phyloP scores from a whole-genome alignment of 371 early-diverging fungal genomes.

The Rhizopus stolonifer region DNA sequence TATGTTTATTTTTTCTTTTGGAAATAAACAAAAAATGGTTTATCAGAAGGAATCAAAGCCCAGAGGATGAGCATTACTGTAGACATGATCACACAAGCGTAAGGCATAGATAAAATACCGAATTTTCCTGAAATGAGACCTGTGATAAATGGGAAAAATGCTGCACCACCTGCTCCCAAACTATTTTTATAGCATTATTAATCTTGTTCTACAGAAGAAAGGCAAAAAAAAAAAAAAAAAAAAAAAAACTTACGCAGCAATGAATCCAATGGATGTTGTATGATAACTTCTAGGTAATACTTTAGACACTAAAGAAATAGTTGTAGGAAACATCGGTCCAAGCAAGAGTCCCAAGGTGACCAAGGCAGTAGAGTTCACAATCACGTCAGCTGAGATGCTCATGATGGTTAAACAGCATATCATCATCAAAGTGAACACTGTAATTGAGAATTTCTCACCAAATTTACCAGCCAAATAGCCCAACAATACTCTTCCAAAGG shows the following conservation, averaged over 20 bases:
- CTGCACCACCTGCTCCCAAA: conserved; percentile 38
- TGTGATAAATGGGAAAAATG: conserved; percentile 35
- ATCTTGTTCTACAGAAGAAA: no score
- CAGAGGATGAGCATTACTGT: conserved; percentile 27
- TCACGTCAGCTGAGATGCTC: conserved; percentile 12
- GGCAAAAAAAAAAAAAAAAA: no score
- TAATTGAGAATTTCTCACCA: conserved; percentile 36
- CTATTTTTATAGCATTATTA: no score
- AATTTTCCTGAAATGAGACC: conserved; percentile 31
- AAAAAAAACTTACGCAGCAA: no score
- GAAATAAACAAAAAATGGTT: conserved; percentile 18
- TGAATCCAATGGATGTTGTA: conserved; percentile 36
- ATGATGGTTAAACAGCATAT: conserved; percentile 14
- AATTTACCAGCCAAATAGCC: conserved; percentile 27
- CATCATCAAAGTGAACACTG: conserved; percentile 23
- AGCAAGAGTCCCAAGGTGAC: conserved; percentile 26
- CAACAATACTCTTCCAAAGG: conserved; percentile 30
- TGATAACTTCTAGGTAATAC: conserved; percentile 31
- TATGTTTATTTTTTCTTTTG: conserved; percentile 3
- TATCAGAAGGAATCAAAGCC: conserved; percentile 32
- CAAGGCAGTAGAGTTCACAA: conserved; percentile 23
- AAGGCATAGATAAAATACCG: conserved; percentile 32
- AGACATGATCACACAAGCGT: conserved; percentile 23
- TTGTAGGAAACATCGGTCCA: conserved; percentile 41
- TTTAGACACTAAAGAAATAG: conserved; percentile 34